A percentile compares a stretch with the other conserved stretches of the same genome.
phyloP scores from a whole-genome alignment of 169 alveolate genomes.

The Miamiensis avidus region DNA sequence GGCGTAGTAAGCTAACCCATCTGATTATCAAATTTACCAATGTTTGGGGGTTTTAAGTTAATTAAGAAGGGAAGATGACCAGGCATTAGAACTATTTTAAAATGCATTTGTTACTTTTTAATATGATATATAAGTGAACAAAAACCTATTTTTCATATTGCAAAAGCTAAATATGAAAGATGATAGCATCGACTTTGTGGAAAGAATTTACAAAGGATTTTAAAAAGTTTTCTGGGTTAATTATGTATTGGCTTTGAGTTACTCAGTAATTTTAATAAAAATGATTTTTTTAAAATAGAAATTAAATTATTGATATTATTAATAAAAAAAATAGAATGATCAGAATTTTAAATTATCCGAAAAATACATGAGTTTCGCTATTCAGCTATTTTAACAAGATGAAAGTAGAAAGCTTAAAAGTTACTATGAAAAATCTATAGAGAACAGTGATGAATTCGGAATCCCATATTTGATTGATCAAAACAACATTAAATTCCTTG shows the following conservation, averaged over 20 bases:
- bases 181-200: neutral
- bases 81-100: too few relatives aligned
- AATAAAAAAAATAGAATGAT: neutral
- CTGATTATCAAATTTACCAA: neutral
- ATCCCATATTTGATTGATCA: neutral
- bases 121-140: neutral
- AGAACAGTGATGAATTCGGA: neutral
- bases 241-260: neutral
- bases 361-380: neutral
- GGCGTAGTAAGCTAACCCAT: neutral
- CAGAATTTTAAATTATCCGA: neutral
- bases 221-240: neutral
- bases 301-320: too few relatives aligned
- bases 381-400: neutral
- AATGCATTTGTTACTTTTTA: neutral
- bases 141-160: neutral
- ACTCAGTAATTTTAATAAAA: neutral
- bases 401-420: neutral
- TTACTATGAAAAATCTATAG: neutral
- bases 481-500: neutral
- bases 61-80: too few relatives aligned
- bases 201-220: neutral
- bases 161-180: neutral
- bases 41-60: neutral
- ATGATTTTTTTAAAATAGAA: too few relatives aligned